phyloP scores from a whole-genome alignment of 129 eudicot species.

The Arctium lappa region DNA sequence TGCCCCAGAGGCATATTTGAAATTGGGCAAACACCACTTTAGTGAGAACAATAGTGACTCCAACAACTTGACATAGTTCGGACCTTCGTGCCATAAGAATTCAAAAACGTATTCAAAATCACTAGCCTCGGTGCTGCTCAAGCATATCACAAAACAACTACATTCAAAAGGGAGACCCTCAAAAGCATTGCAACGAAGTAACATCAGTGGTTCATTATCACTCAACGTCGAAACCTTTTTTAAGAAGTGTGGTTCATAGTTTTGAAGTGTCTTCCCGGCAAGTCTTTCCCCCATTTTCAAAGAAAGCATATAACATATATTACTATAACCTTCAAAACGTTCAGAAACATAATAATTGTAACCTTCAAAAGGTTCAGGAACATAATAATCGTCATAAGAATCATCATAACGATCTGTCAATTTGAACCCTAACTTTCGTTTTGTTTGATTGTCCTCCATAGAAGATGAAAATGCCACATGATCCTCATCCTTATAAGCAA shows the following conservation, averaged over 20 bases:
- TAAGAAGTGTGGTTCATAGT: neutral
- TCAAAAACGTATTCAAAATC: neutral
- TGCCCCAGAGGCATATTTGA: neutral
- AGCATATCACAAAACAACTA: neutral
- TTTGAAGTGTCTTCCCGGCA: neutral
- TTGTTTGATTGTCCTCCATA: neutral
- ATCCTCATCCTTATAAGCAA: neutral
- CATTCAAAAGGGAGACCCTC: neutral
- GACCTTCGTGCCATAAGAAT: neutral
- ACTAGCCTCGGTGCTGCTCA: neutral
- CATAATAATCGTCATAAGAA: neutral
- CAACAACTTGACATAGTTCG: neutral
- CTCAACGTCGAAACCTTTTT: neutral
- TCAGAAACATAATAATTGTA: neutral
- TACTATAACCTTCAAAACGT: neutral
- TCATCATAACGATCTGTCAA: neutral
- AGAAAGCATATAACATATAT: neutral
- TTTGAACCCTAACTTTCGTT: neutral
- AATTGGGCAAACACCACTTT: neutral
- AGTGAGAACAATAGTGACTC: neutral
- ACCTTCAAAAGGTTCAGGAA: neutral
- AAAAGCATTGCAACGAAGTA: neutral
- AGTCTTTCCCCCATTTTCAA: neutral
- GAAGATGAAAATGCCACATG: neutral
- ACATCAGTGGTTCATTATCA: neutral